Conservation (phyloP, 768 basidiomycete species). For the Lepiota venenata region DNA sequence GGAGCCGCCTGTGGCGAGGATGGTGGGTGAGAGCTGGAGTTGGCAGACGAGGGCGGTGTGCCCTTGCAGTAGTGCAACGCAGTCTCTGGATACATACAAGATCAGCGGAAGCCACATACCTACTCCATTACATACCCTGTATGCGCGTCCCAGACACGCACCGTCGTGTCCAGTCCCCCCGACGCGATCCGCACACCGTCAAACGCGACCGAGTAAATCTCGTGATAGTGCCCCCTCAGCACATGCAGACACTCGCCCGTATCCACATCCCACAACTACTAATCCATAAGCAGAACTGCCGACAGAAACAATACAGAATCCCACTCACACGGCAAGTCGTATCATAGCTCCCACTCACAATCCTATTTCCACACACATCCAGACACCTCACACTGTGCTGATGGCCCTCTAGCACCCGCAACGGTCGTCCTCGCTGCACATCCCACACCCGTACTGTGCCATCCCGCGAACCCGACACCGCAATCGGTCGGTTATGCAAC, state of each 20-base stretch:
- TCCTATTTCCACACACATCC: conserved; percentile 79
- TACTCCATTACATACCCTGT: conserved; percentile 67
- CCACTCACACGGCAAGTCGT: conserved; percentile 70
- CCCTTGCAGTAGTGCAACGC: conserved; percentile 81
- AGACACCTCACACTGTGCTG: conserved; percentile 79
- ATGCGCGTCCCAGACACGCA: conserved; percentile 84
- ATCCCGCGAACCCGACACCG: conserved; percentile 89
- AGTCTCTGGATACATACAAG: conserved; percentile 44
- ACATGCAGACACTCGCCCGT: conserved; percentile 85
- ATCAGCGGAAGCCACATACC: too few relatives aligned
- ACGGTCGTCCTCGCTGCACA: conserved; percentile 69
- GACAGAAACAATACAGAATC: neutral
- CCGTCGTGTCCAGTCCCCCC: conserved; percentile 91
- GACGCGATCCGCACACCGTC: conserved; percentile 81
- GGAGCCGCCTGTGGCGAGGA: conserved; percentile 82
- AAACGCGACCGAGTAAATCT: conserved; percentile 90
- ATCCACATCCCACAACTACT: conserved; percentile 85
- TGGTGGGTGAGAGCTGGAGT: conserved; percentile 66
- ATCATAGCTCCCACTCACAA: conserved; percentile 95
- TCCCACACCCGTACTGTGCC: conserved; percentile 90
- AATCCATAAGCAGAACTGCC: neutral
- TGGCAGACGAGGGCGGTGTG: conserved; percentile 94
- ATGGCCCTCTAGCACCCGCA: conserved; percentile 75
- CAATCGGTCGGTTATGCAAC: conserved; percentile 82
- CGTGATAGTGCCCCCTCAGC: conserved; percentile 79